Base-by-base conservation (phyloP, 2,329 filamentous ascomycete genomes). In the Aspergillus quadricinctus region DNA sequence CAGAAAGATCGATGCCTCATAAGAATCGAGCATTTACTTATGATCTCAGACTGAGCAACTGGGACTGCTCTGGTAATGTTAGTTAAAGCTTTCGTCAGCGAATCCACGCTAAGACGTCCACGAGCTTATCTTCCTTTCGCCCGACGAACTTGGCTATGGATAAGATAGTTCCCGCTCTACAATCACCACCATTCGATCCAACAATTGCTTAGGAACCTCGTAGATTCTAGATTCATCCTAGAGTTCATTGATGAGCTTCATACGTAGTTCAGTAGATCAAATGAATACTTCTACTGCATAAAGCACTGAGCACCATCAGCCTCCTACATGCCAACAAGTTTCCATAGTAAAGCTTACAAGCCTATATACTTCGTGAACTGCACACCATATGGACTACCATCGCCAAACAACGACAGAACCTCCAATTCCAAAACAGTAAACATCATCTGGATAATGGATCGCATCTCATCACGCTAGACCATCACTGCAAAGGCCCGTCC, bases 401-500 rank as follows among this genome's bases (percentile, higher is more conserved):
- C 5, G 11, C 14, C 31, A 29, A 25, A 49, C 29, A 49, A n/a
- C 6, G 7, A 25, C 10, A 21, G 11, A n/a, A 46, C 23, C 49
- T 56, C 31, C 50, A 56, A 56, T 46, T 35, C 11, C 31, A 35
- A 35, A 17, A 17, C 31, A 17, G 31, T 17, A 43, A 43, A n/a
- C n/a, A n/a, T n/a, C n/a, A n/a, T n/a, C n/a, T n/a, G n/a, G n/a
- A n/a, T n/a, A n/a, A n/a, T n/a, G n/a, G 14, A 29, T 14, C 27
- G 3, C 6, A 28, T 23, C 14, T 4, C 19, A 23, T n/a, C 17
- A 37, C 27, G 11, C 28, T 21, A 37, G 49, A 37, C 41, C 40
- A 8, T 7, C 50, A 25, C 27, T 29, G 21, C 37, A 27, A 52
- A 23, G 55, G 55, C 48, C 55, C 55, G 55, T 53, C 55, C 55